These are phyloP conservation scores for Patellifolia procumbens DNA, from an alignment of 179 eudicot genomes.

Conservation along the genomic window DNA sequence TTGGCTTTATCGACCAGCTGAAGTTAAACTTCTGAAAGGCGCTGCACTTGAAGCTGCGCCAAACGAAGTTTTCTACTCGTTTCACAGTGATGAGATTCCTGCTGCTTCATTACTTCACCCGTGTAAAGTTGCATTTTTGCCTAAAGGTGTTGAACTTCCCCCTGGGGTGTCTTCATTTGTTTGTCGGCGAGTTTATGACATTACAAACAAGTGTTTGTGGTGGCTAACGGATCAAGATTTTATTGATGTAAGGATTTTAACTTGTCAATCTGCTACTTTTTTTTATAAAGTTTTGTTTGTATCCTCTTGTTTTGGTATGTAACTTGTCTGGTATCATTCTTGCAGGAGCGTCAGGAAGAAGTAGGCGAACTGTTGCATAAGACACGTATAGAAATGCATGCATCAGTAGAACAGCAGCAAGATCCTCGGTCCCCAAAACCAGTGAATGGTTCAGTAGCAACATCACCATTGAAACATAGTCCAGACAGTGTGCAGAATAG, in stretches of 20 bases:
- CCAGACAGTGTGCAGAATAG: constrained; percentile 47
- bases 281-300: neutral
- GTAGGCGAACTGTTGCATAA: constrained; percentile 38
- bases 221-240: constrained; percentile 46
- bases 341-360: constrained; percentile 43
- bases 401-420: constrained; percentile 36
- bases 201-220: constrained; percentile 42
- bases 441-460: constrained; percentile 39
- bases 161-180: constrained; percentile 48
- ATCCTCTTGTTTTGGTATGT: neutral
- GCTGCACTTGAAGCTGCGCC: constrained; percentile 41
- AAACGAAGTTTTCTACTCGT: constrained; percentile 46
- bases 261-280: neutral
- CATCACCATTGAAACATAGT: constrained; percentile 43
- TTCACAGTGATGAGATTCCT: constrained; percentile 46
- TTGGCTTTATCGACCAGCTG: constrained; percentile 48
- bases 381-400: constrained; percentile 40
- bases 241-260: constrained; percentile 38
- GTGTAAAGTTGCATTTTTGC: constrained; percentile 46
- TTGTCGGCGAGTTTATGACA: constrained; percentile 49
- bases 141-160: constrained; percentile 47
- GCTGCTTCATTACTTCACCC: constrained; percentile 48
- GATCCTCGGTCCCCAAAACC: constrained; percentile 39
- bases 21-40: constrained; percentile 40
- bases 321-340: constrained; percentile 5